Base-by-base conservation (phyloP, 2,329 filamentous ascomycete genomes). In the Zymoseptoria passerinii region DNA sequence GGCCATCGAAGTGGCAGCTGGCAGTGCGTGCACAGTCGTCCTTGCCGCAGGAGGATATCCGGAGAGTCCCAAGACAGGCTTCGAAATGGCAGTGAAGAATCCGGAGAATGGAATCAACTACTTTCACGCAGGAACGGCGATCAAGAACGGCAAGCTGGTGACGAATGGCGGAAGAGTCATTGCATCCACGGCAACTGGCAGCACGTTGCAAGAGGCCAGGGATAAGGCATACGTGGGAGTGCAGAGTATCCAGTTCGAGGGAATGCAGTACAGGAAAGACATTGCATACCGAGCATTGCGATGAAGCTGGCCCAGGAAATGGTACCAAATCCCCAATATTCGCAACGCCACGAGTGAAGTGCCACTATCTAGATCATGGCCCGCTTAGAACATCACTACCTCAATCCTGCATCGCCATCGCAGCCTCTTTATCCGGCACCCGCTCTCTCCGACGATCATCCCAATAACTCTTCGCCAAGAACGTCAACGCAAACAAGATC, bases 1-100 rank as follows among this genome's bases (percentile, higher is more conserved):
- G 44, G 63, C 56, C 8, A 63, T 74, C 20, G 58, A 66, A 10
- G 64, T 73, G 13, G 61, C 64, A 8, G 50, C 63, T 7, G 84
- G 83, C 61, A 94, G 87, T 69, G 91, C 90, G 62, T 88, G 90
- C 27, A 97, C 92, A 1, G 91, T 99, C 35, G 91, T 97, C n/a
- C 87, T 95, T 18, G 90, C 92, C 56, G 89, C 94, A 8, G 90
- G 87, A 20, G 94, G 94, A 2, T 99, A 99, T 72, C 94, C 94
- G 4, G 89, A 87, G 57, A 79, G 83, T 1, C 97, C 97, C 73
- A 81, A 83, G 55, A 96, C 95, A 77, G 91, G 90, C 56, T 88
- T 80, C 50, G 72, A 77, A 9, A 86, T 88, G 70, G 79, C 71
- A 28, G 67, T 87, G 1, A 50, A 59, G 53, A 48, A 76, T 78